A percentile compares a stretch with the other conserved stretches of the same genome.
These are phyloP conservation scores for Exidia glandulosa DNA, from an alignment of 768 basidiomycete genomes.

Conservation along the genomic window DNA sequence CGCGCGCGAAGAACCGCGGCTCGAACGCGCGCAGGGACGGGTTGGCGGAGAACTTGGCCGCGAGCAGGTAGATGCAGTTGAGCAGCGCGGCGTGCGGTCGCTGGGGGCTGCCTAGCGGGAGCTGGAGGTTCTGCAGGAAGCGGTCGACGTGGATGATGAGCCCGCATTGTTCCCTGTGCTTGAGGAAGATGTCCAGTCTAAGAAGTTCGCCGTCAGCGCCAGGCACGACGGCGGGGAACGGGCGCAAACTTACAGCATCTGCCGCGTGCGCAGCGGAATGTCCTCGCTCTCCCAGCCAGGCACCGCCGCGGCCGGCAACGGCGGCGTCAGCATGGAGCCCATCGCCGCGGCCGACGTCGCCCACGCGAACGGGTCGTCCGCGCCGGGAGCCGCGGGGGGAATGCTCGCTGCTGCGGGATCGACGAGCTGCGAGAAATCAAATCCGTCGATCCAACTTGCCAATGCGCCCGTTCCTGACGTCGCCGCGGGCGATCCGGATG, in stretches of 20 bases:
- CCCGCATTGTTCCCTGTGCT: constrained; percentile 46
- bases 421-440: neutral
- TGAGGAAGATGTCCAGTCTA: constrained; percentile 63
- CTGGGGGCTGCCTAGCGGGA: constrained; percentile 30
- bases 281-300: constrained; percentile 6
- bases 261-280: constrained; percentile 7
- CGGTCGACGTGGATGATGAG: constrained; percentile 62
- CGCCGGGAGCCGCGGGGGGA: neutral
- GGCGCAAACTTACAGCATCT: constrained; percentile 8
- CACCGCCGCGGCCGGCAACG: neutral
- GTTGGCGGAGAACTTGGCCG: constrained; percentile 68
- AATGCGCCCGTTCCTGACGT: neutral
- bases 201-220: constrained; percentile 6
- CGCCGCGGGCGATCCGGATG: neutral
- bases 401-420: neutral
- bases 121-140: constrained; percentile 48
- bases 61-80: constrained; percentile 76
- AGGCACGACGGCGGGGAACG: neutral
- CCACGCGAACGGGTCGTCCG: neutral
- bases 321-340: neutral
- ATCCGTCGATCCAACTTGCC: neutral
- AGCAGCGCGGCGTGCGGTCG: constrained; percentile 65
- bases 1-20: constrained; percentile 42
- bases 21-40: constrained; percentile 58
- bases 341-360: neutral